Conservation (phyloP, 1,284 basidiomycete genomes). For the Abortiporus biennis region DNA sequence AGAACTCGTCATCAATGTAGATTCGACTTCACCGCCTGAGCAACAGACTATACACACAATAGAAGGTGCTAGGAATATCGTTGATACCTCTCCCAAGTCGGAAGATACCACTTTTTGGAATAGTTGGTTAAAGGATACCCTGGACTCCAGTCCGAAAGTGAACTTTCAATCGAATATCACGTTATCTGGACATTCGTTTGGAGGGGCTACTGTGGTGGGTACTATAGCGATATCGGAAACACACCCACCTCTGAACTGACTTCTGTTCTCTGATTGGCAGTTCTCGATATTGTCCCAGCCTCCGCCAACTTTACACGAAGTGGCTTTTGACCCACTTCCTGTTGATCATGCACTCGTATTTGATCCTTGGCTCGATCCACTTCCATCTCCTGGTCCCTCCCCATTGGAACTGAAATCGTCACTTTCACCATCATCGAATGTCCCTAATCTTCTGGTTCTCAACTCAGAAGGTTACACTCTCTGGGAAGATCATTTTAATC, state of each 20-base stretch:
- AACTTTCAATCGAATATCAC: constrained; percentile 37
- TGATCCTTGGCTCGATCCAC: constrained; percentile 78
- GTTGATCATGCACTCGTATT: constrained; percentile 51
- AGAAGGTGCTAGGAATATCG: constrained; percentile 13
- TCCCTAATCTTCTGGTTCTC: constrained; percentile 50
- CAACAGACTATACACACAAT: constrained; percentile 11
- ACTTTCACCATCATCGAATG: constrained; percentile 5
- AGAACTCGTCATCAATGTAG: constrained; percentile 10
- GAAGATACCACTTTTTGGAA: constrained; percentile 15
- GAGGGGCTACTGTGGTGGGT: constrained; percentile 66
- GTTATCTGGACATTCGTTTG: constrained; percentile 75
- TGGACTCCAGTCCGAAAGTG: constrained; percentile 19
- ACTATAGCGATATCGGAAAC: constrained; percentile 8
- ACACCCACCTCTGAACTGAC: constrained; percentile 1
- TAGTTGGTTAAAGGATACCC: constrained; percentile 13
- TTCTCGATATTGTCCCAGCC: constrained; percentile 48
- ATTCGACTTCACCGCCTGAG: neutral
- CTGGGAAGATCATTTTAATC: constrained; percentile 66
- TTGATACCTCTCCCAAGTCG: constrained; percentile 5
- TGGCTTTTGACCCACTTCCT: constrained; percentile 36
- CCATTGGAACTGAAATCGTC: constrained; percentile 20
- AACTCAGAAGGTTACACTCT: constrained; percentile 72
- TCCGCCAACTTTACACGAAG: constrained; percentile 22
- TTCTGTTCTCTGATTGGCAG: too few relatives aligned
- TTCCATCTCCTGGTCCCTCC: constrained; percentile 48